Conservation (phyloP, 208 protist genomes). For the Crithidia fasciculata region DNA sequence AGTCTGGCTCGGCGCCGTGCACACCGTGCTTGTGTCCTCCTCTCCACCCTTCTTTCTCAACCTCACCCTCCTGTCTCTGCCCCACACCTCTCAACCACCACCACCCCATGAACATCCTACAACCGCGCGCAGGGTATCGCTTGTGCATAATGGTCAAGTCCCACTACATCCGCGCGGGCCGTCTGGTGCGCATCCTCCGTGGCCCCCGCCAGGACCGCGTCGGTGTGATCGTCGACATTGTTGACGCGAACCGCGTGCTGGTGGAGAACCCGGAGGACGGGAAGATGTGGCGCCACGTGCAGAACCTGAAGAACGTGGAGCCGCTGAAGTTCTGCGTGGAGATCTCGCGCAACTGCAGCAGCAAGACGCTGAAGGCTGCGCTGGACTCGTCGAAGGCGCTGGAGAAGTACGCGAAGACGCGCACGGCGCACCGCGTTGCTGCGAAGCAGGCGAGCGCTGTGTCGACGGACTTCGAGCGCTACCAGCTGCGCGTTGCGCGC, state of each 20-base stretch:
- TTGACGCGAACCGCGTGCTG: slow-evolving; percentile 90
- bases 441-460: slow-evolving; percentile 85
- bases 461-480: slow-evolving; percentile 92
- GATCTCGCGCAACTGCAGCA: slow-evolving; percentile 73
- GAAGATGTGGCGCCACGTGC: slow-evolving; percentile 93
- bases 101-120: slow-evolving; percentile 4
- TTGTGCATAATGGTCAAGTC: slow-evolving; percentile 66
- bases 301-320: slow-evolving; percentile 90
- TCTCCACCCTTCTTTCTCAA: no score
- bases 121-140: slow-evolving; percentile 26
- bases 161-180: slow-evolving; percentile 60
- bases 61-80: no score
- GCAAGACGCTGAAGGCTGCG: slow-evolving; percentile 78
- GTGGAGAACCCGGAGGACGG: slow-evolving; percentile 89
- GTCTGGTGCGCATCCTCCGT: slow-evolving; percentile 70
- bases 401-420: slow-evolving; percentile 88
- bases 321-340: slow-evolving; percentile 77
- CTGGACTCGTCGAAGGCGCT: slow-evolving; percentile 75
- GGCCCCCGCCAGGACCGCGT: slow-evolving; percentile 68
- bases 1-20: no score
- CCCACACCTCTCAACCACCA: no score
- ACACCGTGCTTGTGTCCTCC: no score
- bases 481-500: slow-evolving; percentile 91
- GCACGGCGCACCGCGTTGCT: slow-evolving; percentile 71
- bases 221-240: slow-evolving; percentile 85